phyloP scores from a whole-genome alignment of 352 stramenopile genomes.

The Globisporangium spinosum region DNA sequence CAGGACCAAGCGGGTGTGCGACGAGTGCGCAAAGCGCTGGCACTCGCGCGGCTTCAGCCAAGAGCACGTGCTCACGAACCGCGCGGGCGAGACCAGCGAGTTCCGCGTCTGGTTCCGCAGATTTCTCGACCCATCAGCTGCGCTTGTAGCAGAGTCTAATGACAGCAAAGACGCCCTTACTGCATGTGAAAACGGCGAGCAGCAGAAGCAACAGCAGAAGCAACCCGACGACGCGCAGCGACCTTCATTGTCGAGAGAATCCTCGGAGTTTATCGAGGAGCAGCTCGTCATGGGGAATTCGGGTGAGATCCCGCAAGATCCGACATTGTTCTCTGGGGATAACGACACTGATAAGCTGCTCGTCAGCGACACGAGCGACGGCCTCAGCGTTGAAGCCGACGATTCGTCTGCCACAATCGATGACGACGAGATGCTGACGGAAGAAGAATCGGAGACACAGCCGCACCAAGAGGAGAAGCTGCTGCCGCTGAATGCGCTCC shows the following conservation, averaged over 20 bases:
- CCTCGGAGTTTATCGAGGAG: not conserved
- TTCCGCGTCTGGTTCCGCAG: constrained; percentile 21
- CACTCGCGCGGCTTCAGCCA: constrained; percentile 37
- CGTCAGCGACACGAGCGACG: not conserved
- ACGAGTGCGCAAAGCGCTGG: constrained; percentile 30
- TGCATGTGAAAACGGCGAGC: not conserved
- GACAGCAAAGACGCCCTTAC: not conserved
- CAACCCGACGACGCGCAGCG: not conserved
- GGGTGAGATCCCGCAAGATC: not conserved
- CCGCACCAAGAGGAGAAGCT: not conserved
- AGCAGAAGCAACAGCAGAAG: constrained; percentile 5
- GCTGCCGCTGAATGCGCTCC: constrained; percentile 24
- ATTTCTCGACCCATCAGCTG: not conserved
- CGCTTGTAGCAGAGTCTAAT: not conserved
- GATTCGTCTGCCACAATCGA: not conserved
- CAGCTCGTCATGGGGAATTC: not conserved
- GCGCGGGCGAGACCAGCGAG: constrained; percentile 16
- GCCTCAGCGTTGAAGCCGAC: not conserved
- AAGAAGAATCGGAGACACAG: not conserved
- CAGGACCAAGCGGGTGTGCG: constrained; percentile 25
- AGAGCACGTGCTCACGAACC: constrained; percentile 28
- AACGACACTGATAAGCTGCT: not conserved
- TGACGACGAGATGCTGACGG: constrained; percentile 1
- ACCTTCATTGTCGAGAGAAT: not conserved
- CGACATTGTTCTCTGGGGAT: not conserved